Conservation (phyloP, 2,329 filamentous ascomycete genomes). For the Exophiala viscosa region DNA sequence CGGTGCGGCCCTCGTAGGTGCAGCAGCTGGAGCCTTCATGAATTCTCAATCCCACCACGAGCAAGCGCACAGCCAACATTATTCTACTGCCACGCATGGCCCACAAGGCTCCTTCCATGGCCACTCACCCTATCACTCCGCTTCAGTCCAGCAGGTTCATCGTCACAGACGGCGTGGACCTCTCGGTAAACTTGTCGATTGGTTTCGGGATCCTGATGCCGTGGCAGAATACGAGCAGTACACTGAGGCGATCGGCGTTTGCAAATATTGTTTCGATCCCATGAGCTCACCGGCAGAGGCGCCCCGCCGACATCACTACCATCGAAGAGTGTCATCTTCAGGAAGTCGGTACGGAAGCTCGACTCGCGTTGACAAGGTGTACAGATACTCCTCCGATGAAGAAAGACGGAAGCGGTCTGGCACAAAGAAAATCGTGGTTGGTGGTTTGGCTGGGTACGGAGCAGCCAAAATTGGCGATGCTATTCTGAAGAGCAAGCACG, state of each 20-base stretch:
- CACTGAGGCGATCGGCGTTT: constrained; percentile 63
- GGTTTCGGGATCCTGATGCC: constrained; percentile 62
- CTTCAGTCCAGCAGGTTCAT: constrained; percentile 23
- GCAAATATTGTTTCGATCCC: constrained; percentile 63
- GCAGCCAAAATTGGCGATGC: constrained; percentile 52
- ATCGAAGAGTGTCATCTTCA: constrained; percentile 30
- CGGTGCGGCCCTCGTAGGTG: constrained; percentile 36
- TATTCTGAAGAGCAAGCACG: constrained; percentile 49
- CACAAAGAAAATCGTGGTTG: constrained; percentile 51
- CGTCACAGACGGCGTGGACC: constrained; percentile 55
- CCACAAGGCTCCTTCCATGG: neutral
- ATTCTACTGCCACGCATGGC: constrained; percentile 27
- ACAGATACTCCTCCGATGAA: constrained; percentile 53
- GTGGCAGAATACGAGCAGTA: constrained; percentile 65
- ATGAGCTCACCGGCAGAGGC: constrained; percentile 54
- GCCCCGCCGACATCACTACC: constrained; percentile 58
- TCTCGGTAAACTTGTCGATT: constrained; percentile 55
- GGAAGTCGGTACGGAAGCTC: constrained; percentile 36
- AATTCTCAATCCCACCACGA: constrained; percentile 37
- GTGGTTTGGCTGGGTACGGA: constrained; percentile 51
- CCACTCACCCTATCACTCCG: neutral
- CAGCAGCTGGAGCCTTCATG: constrained; percentile 39
- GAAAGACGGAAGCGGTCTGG: constrained; percentile 44
- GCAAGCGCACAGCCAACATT: constrained; percentile 33
- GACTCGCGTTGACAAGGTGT: constrained; percentile 56